Conservation (phyloP, 192 early-diverging fungal species). For the Borealophlyctis nickersoniae region DNA sequence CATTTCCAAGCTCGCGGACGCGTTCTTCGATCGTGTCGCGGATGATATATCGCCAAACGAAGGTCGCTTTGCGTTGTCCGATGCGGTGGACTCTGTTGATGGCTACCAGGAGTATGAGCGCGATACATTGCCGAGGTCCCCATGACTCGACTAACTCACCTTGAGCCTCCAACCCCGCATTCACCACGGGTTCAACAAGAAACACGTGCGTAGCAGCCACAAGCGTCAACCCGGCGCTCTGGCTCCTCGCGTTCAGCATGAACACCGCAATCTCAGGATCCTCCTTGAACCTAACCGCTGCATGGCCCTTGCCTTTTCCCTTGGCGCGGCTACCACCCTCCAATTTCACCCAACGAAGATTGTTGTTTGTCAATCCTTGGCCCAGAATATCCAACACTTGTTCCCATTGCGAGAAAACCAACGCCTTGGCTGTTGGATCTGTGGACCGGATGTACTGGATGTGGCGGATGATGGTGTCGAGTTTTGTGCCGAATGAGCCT, state of each 20-base stretch:
- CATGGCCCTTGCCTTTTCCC: conserved; percentile 24
- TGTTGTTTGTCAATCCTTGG: conserved; percentile 31
- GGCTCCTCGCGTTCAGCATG: conserved; percentile 49
- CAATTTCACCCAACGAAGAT: conserved; percentile 35
- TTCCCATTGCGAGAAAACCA: conserved; percentile 58
- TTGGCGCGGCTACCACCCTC: conserved; percentile 12
- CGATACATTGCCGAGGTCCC: not conserved
- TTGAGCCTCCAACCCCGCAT: conserved; percentile 43
- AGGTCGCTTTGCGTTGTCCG: conserved; percentile 46
- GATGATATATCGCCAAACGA: conserved; percentile 50
- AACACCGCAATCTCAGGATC: conserved; percentile 36
- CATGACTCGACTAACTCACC: conserved; percentile 18
- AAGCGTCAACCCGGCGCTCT: conserved; percentile 51
- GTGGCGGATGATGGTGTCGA: conserved; percentile 48
- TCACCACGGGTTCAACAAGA: conserved; percentile 51
- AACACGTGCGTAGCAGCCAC: conserved; percentile 52
- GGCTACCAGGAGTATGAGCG: conserved; percentile 16
- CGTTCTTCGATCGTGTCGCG: conserved; percentile 45
- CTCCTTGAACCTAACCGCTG: conserved; percentile 29
- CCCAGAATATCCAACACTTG: conserved; percentile 43
- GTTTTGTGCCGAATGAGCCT: conserved; percentile 48
- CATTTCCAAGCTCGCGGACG: conserved; percentile 13
- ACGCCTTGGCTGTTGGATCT: conserved; percentile 35
- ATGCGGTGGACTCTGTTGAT: conserved; percentile 52
- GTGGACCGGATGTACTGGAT: conserved; percentile 26